Evolutionary conservation across 1,284 basidiomycete genomes (phyloP), one percentile per base, ranked within the genome.

Genomic region (Afroboletus lepidellus): DNA sequence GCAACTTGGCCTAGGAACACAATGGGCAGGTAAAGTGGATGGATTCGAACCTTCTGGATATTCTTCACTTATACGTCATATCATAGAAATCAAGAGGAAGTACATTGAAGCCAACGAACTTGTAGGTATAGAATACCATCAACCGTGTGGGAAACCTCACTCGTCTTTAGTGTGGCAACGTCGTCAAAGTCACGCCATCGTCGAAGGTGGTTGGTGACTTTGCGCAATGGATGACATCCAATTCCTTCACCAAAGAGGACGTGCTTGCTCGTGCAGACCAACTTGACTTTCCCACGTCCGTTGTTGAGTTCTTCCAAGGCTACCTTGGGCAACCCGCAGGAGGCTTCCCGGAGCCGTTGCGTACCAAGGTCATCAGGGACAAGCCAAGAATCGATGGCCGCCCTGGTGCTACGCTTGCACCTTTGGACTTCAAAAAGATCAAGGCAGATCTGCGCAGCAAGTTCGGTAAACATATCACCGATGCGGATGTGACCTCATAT

Each of bases 191-290:
- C 63, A 99, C 97, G 23, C 97, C 97, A 34, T 98, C 97, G 20
- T 99, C 97, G 54, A 98, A 99, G 79, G 94, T 98, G 47, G 96
- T 99, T 50, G 97, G 97, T 43, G 97, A 99, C 78, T 96, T 99
- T 73, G 97, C 97, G 25, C 93, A 96, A 72, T 98, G 94, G 87
- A 95, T 99, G 94, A 95, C 94, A 34, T 92, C 93, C 59, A 98
- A 99, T 78, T 85, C 87, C 61, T 79, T 98, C 52, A 81, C 84
- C 50, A 92, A 92, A 72, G 76, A 90, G 65, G 90, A 98, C 58
- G 94, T 99, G 41, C 69, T 94, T 55, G 84, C 87, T 29, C 84
- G 87, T 48, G 97, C 95, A 45, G 87, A 90, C 51, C 83, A 85
- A 57, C 86, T 99, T 61, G 97, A 99, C 76, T 98, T 99, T 87